Evolutionary conservation across 495 filamentous ascomycete genomes (phyloP).

Genomic region (Astrothelium macrocarpum): DNA sequence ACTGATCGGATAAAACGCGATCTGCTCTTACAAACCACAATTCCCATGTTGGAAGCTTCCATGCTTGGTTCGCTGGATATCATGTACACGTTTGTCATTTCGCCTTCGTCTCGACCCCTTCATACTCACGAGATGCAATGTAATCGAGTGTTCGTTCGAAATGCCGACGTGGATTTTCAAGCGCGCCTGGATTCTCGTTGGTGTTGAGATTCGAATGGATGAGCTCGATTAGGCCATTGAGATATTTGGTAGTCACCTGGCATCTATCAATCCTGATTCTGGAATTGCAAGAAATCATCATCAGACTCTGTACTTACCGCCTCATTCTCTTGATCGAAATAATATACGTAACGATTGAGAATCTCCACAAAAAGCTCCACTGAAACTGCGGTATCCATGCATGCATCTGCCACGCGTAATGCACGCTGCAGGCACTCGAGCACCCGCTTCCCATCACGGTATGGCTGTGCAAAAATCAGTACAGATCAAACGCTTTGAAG

Average conservation of each 20-base stretch:
- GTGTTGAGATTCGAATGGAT: slow-evolving; percentile 92
- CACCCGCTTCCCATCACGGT: slow-evolving; percentile 93
- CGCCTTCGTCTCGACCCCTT: slow-evolving; percentile 72
- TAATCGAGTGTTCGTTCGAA: slow-evolving; percentile 92
- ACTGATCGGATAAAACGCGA: no score
- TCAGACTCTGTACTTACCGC: slow-evolving; percentile 48
- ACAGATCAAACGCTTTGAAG: slow-evolving; percentile 6
- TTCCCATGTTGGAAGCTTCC: no score
- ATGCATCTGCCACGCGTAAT: slow-evolving; percentile 90
- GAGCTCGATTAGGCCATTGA: slow-evolving; percentile 95
- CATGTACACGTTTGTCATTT: no score
- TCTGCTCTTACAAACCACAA: no score
- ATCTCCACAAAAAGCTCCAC: slow-evolving; percentile 98
- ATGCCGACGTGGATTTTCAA: slow-evolving; percentile 81
- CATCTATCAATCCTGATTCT: not conserved
- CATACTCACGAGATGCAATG: slow-evolving; percentile 82
- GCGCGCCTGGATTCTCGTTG: slow-evolving; percentile 65
- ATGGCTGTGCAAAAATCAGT: slow-evolving; percentile 52
- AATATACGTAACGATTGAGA: slow-evolving; percentile 95
- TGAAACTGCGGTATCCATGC: slow-evolving; percentile 98
- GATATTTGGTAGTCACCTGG: slow-evolving; percentile 90
- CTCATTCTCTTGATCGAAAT: slow-evolving; percentile 98
- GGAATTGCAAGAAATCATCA: not conserved
- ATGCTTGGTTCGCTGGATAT: no score
- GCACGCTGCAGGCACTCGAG: slow-evolving; percentile 94